phyloP scores from a whole-genome alignment of 1,284 basidiomycete genomes.

The Malassezia pachydermatis region DNA sequence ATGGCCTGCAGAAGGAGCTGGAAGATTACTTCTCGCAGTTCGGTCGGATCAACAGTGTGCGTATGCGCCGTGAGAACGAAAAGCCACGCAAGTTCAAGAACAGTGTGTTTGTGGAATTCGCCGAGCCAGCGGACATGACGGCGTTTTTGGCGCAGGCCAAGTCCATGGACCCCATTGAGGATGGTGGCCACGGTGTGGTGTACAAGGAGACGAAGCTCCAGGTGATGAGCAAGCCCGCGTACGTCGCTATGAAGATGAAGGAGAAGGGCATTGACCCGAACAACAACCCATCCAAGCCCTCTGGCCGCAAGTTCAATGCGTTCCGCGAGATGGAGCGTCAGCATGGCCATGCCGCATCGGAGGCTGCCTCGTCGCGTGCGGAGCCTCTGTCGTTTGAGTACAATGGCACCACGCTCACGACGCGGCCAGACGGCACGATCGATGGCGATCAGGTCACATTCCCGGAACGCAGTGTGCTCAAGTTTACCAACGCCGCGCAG shows the following conservation, averaged over 20 bases:
- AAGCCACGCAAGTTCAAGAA: constrained; percentile 74
- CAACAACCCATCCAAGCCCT: constrained; percentile 53
- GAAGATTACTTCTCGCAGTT: constrained; percentile 75
- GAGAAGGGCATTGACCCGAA: constrained; percentile 67
- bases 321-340: constrained; percentile 67
- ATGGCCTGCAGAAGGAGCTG: constrained; percentile 63
- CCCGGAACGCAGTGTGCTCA: constrained; percentile 63
- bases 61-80: constrained; percentile 63
- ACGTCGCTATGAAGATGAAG: constrained; percentile 93
- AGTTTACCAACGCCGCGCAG: constrained; percentile 53
- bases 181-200: constrained; percentile 30
- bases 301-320: constrained; percentile 61
- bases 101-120: constrained; percentile 86
- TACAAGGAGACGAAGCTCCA: constrained; percentile 52
- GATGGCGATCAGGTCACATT: constrained; percentile 59
- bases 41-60: constrained; percentile 71
- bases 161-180: constrained; percentile 26
- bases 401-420: constrained; percentile 53
- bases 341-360: constrained; percentile 31
- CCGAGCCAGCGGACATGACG: constrained; percentile 61
- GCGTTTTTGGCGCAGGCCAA: constrained; percentile 67
- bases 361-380: constrained; percentile 41
- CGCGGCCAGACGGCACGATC: constrained; percentile 60
- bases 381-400: constrained; percentile 49
- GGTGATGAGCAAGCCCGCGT: constrained; percentile 67